Percentiles rank a stretch among this genome's conserved stretches.
Evolutionary conservation across 1,284 basidiomycete species (phyloP).

Genomic region (Dichomitus squalens): DNA sequence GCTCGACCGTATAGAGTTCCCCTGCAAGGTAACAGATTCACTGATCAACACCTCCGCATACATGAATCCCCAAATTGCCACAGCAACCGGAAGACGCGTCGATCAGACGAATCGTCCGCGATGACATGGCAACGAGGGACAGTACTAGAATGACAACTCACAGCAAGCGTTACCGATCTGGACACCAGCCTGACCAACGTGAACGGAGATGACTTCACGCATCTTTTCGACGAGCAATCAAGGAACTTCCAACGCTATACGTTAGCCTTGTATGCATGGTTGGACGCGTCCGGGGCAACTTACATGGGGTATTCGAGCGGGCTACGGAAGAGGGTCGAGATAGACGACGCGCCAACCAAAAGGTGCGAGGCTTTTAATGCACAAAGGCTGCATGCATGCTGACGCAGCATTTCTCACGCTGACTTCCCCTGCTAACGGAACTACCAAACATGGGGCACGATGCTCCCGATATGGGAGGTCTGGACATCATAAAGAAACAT

Average conservation of each 20-base stretch:
- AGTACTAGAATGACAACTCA: constrained; percentile 45
- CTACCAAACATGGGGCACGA: background rate
- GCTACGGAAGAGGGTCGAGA: constrained; percentile 36
- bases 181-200: constrained; percentile 95
- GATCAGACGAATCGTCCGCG: constrained; percentile 5
- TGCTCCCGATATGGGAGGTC: too few species aligned
- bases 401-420: constrained; percentile 37
- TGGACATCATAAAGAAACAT: too few species aligned
- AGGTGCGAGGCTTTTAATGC: constrained; percentile 27
- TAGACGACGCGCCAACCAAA: constrained; percentile 31
- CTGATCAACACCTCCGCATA: constrained; percentile 7
- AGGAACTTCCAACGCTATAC: constrained; percentile 7
- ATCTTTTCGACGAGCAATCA: constrained; percentile 44
- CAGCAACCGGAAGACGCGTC: constrained; percentile 33
- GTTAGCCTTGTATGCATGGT: constrained; percentile 2
- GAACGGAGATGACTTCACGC: constrained; percentile 94
- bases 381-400: constrained; percentile 31
- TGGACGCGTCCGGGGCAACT: constrained; percentile 21
- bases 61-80: background rate
- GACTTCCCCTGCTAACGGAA: background rate
- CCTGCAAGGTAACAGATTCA: constrained; percentile 38
- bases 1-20: constrained; percentile 94
- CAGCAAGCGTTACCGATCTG: constrained; percentile 97
- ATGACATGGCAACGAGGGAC: constrained; percentile 16
- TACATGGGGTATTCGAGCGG: constrained; percentile 30